Evolutionary conservation across 208 protist genomes (phyloP).

Genomic region (Trypanosoma mega): DNA sequence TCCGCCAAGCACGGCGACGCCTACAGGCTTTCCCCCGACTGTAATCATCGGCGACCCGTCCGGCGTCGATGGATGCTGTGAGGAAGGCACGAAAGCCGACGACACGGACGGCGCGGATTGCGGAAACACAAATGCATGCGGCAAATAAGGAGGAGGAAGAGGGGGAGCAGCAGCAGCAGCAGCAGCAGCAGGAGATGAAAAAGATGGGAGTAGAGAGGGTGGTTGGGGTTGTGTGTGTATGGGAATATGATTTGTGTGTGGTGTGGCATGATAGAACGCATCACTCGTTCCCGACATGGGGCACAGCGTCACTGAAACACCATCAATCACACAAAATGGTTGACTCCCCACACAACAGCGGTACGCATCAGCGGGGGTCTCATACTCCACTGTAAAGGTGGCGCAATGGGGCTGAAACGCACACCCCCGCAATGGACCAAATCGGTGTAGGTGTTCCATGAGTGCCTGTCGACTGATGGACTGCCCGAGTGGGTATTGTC

Average conservation of each 20-base stretch:
- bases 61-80: neutral
- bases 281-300: neutral
- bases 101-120: too few species aligned
- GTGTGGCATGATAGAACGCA: neutral
- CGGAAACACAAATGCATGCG: too few species aligned
- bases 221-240: neutral
- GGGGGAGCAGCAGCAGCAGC: too few species aligned
- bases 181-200: too few species aligned
- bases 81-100: too few species aligned
- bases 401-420: slow-evolving; percentile 5
- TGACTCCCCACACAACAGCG: slow-evolving; percentile 1
- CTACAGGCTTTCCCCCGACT: slow-evolving; percentile 10
- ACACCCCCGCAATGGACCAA: slow-evolving; percentile 14
- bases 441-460: slow-evolving; percentile 11
- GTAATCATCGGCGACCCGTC: slow-evolving; percentile 1
- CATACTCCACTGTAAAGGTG: slow-evolving; percentile 16
- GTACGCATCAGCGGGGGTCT: slow-evolving; percentile 10
- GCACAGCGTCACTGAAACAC: slow-evolving; percentile 7
- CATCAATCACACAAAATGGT: slow-evolving; percentile 22
- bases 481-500: slow-evolving; percentile 13
- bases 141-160: too few species aligned
- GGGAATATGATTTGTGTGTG: neutral
- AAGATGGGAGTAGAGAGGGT: neutral
- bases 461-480: slow-evolving; percentile 9
- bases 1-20: neutral